Evolutionary conservation across 192 early-diverging fungal species (phyloP).

Genomic region (Endogone sp.): DNA sequence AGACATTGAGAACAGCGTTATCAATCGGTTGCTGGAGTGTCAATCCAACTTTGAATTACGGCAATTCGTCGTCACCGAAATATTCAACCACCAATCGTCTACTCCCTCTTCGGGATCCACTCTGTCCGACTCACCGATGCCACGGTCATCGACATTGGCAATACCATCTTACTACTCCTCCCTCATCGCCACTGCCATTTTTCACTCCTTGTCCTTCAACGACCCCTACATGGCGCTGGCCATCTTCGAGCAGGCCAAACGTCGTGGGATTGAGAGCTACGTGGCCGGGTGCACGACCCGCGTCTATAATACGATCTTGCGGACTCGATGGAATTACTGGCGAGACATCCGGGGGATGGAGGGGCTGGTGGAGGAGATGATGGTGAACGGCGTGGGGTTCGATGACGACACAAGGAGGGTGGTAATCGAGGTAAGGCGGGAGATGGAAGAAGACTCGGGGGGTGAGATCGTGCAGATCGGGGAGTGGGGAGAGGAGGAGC

Average conservation of each 20-base stretch:
- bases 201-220: constrained; percentile 3
- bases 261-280: constrained; percentile 29
- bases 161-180: too few relatives aligned
- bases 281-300: constrained; percentile 24
- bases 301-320: constrained; percentile 30
- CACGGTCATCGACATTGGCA: too few relatives aligned
- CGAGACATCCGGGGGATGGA: constrained; percentile 35
- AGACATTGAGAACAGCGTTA: too few relatives aligned
- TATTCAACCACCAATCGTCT: too few relatives aligned
- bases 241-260: constrained; percentile 38
- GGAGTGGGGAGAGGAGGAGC: constrained; percentile 23
- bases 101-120: too few relatives aligned
- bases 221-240: constrained; percentile 40
- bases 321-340: constrained; percentile 33
- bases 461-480: background rate
- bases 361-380: constrained; percentile 35
- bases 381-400: constrained; percentile 26
- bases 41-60: too few relatives aligned
- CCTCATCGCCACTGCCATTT: too few relatives aligned
- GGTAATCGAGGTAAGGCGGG: constrained; percentile 7
- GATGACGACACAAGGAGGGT: constrained; percentile 18
- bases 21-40: too few relatives aligned
- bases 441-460: constrained; percentile 13
- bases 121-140: too few relatives aligned
- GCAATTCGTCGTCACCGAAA: too few relatives aligned